These are phyloP conservation scores for Lodderomyces parapsilosis DNA, from an alignment of 1,139 yeast species.

Conservation along the genomic window DNA sequence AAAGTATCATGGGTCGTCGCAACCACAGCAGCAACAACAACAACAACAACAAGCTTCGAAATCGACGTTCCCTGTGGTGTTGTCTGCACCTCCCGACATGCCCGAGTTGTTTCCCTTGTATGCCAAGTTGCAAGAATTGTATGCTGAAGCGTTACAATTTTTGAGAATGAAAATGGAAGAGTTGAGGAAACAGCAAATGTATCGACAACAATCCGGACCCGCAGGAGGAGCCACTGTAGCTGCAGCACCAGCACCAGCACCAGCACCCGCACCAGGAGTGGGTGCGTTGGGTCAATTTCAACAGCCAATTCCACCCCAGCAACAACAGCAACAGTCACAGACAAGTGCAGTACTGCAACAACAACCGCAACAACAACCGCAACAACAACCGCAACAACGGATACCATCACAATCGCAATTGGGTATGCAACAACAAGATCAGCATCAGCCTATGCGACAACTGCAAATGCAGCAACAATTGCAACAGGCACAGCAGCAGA, in stretches of 20 bases:
- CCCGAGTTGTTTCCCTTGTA: conserved; percentile 52
- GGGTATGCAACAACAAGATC: neutral
- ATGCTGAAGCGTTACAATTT: conserved; percentile 55
- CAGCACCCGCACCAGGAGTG: neutral
- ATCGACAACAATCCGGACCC: conserved; percentile 10
- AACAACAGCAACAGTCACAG: conserved; percentile 2
- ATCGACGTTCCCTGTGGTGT: conserved; percentile 49
- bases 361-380: no score
- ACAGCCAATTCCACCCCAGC: conserved; percentile 2
- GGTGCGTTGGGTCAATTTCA: conserved; percentile 1
- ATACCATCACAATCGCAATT: conserved; percentile 4
- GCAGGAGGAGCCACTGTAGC: conserved; percentile 4
- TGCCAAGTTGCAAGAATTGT: conserved; percentile 47
- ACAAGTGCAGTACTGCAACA: conserved; percentile 1
- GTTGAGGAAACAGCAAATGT: conserved; percentile 29
- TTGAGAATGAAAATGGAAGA: conserved; percentile 47
- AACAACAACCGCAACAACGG: conserved; percentile 8
- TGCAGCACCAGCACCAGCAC: conserved; percentile 8
- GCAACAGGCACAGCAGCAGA: conserved; percentile 5
- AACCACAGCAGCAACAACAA: conserved; percentile 18
- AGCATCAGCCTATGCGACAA: neutral
- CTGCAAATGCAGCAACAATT: neutral
- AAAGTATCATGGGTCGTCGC: conserved; percentile 43
- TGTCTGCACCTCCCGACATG: conserved; percentile 55
- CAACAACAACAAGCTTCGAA: conserved; percentile 25